A percentile compares a stretch with the other conserved stretches of the same genome.
Evolutionary conservation across 75 land plant genomes (phyloP).

Genomic region (Larix kaempferi): DNA sequence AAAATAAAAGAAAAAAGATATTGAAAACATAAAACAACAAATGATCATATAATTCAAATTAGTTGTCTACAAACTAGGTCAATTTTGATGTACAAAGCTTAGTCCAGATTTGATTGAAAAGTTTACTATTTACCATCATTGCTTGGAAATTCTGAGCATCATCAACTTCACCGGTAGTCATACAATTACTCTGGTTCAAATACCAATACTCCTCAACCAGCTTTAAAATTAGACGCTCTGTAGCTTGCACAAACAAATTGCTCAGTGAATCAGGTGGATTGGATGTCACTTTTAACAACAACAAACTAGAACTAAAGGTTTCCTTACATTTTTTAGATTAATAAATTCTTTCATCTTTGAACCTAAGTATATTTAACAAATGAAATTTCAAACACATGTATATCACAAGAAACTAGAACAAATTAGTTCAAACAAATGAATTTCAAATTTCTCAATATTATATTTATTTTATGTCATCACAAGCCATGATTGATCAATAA

Average conservation of each 20-base stretch:
- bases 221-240: conserved; percentile 65
- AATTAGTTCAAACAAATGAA: neutral
- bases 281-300: too few species aligned
- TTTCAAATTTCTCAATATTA: too few species aligned
- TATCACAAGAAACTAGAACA: neutral
- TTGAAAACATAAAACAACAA: neutral
- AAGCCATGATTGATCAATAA: too few species aligned
- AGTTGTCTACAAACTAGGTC: neutral
- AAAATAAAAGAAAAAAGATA: neutral
- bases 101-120: neutral
- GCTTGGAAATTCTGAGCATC: conserved; percentile 61
- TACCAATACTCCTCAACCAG: conserved; percentile 59
- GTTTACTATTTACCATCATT: conserved; percentile 49
- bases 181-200: conserved; percentile 72
- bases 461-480: too few species aligned
- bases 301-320: too few species aligned
- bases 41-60: neutral
- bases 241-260: conserved; percentile 10
- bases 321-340: too few species aligned
- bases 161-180: conserved; percentile 67
- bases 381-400: neutral
- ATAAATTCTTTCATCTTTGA: too few species aligned
- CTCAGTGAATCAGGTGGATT: neutral
- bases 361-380: too few species aligned
- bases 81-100: too few species aligned